These are phyloP conservation scores for Calonectria ilicicola DNA, from an alignment of 2,329 filamentous ascomycete genomes.

Conservation along the genomic window DNA sequence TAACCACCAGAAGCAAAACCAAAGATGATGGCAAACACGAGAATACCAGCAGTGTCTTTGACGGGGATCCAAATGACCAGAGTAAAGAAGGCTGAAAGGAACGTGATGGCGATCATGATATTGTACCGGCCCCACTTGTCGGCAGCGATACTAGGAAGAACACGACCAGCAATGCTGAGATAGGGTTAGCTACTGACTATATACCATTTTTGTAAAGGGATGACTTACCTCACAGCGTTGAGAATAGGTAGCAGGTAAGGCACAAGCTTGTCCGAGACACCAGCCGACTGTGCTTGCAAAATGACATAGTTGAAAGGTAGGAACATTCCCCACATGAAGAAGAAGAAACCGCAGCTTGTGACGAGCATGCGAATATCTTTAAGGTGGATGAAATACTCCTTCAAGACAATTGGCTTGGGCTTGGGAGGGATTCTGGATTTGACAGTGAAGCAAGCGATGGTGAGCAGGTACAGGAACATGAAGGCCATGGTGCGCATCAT, in stretches of 20 bases:
- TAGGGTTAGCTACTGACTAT: slow-evolving; percentile 21
- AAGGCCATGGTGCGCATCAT: slow-evolving; percentile 61
- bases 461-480: slow-evolving; percentile 54
- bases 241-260: slow-evolving; percentile 68
- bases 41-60: slow-evolving; percentile 65
- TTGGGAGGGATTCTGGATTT: slow-evolving; percentile 57
- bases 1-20: slow-evolving; percentile 78
- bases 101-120: slow-evolving; percentile 63
- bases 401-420: slow-evolving; percentile 56
- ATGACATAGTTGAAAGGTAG: slow-evolving; percentile 66
- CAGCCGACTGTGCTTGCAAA: slow-evolving; percentile 58
- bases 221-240: slow-evolving; percentile 60
- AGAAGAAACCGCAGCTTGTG: slow-evolving; percentile 59
- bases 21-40: slow-evolving; percentile 75
- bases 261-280: slow-evolving; percentile 55
- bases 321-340: slow-evolving; percentile 69
- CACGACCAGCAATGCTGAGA: slow-evolving; percentile 62
- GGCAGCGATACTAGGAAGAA: slow-evolving; percentile 61
- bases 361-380: slow-evolving; percentile 58
- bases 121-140: slow-evolving; percentile 61
- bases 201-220: no score
- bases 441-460: slow-evolving; percentile 50
- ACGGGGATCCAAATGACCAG: slow-evolving; percentile 63
- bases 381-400: slow-evolving; percentile 61
- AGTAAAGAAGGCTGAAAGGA: slow-evolving; percentile 59